These are phyloP conservation scores for Leccinum disarticulatum DNA, from an alignment of 768 basidiomycete genomes.

Conservation along the genomic window DNA sequence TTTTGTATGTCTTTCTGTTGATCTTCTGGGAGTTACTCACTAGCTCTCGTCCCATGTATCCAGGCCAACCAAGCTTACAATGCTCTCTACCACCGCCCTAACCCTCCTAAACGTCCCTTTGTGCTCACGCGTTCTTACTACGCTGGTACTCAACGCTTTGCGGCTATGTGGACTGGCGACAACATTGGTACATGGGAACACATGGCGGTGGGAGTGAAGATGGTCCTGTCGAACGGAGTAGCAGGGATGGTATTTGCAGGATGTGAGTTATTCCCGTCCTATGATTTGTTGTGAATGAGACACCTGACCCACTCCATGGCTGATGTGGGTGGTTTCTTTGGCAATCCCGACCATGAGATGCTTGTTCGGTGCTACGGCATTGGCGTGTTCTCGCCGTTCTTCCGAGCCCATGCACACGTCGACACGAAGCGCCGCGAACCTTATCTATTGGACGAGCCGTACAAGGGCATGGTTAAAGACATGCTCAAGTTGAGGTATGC, in stretches of 20 bases:
- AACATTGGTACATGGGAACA: conserved; percentile 98
- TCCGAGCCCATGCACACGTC: conserved; percentile 97
- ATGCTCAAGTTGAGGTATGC: conserved; percentile 80
- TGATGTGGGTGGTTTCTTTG: conserved; percentile 99
- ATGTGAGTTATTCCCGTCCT: conserved; percentile 52
- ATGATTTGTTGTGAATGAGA: neutral
- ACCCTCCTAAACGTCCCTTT: conserved; percentile 82
- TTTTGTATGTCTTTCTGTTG: conserved; percentile 48
- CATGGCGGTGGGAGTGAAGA: conserved; percentile 90
- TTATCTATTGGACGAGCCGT: conserved; percentile 86
- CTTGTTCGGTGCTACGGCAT: conserved; percentile 97
- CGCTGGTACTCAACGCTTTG: conserved; percentile 92
- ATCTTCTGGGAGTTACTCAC: neutral
- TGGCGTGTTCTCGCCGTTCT: conserved; percentile 94
- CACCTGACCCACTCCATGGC: conserved; percentile 48
- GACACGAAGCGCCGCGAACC: conserved; percentile 98
- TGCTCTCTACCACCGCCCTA: conserved; percentile 73
- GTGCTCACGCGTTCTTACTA: conserved; percentile 95
- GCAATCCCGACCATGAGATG: conserved; percentile 93
- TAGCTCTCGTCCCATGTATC: no score
- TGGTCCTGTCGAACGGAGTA: conserved; percentile 86
- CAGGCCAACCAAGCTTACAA: conserved; percentile 85
- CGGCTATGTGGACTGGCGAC: conserved; percentile 99
- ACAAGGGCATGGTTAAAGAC: conserved; percentile 78
- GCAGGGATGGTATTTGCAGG: conserved; percentile 91